phyloP scores from a whole-genome alignment of 1,284 basidiomycete genomes.

The Peniophora sp. region DNA sequence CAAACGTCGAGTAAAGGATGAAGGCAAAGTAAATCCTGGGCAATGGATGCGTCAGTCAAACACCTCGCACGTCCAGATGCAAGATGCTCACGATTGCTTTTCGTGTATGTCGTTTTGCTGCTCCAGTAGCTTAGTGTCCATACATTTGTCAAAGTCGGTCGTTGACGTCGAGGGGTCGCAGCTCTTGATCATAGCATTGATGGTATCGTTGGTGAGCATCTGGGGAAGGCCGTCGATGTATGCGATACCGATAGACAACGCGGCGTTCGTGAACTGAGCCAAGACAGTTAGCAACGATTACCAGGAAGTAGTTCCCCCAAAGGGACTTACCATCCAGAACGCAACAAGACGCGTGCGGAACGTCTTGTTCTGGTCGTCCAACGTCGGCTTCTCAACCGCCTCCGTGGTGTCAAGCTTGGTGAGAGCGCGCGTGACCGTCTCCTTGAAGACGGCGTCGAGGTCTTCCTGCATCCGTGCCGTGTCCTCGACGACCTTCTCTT shows the following conservation, averaged over 20 bases:
- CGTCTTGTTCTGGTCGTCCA: conserved; percentile 90
- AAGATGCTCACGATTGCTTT: conserved; percentile 35
- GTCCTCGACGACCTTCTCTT: conserved; percentile 77
- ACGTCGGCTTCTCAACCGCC: conserved; percentile 71
- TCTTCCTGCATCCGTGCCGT: conserved; percentile 77
- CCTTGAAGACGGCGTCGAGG: conserved; percentile 87
- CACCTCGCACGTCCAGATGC: no score
- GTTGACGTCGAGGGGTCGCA: not conserved
- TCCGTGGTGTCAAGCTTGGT: conserved; percentile 73
- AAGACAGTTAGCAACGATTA: no score
- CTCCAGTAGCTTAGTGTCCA: not conserved
- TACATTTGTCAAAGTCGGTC: not conserved
- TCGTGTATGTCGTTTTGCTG: conserved; percentile 26
- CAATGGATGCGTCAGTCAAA: no score
- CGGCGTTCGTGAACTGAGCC: conserved; percentile 56
- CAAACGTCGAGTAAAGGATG: conserved; percentile 89
- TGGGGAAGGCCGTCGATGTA: conserved; percentile 73
- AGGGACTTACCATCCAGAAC: conserved; percentile 56
- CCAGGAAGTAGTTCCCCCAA: no score
- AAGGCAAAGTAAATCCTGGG: conserved; percentile 69
- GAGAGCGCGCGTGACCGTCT: conserved; percentile 88
- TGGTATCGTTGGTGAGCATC: conserved; percentile 32
- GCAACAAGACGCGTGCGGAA: conserved; percentile 88
- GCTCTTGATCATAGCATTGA: not conserved
- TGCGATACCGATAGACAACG: conserved; percentile 75